phyloP scores from a whole-genome alignment of 805 yeast species.

The Wickerhamomyces tratensis region DNA sequence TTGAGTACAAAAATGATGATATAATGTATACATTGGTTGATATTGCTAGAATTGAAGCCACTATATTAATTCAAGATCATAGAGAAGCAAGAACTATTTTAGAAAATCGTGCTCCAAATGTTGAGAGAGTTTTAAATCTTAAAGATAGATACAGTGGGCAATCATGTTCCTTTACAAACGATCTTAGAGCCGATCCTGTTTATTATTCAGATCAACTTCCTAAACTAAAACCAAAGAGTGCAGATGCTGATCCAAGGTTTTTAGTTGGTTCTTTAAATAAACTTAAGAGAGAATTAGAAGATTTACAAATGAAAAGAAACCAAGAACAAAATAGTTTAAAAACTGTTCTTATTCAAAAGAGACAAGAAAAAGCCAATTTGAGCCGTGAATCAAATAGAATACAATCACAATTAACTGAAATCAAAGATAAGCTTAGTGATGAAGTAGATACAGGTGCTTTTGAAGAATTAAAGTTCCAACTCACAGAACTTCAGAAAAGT shows the following conservation, averaged over 20 bases:
- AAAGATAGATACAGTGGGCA: conserved; percentile 34
- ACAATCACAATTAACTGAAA: conserved; percentile 19
- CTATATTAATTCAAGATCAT: conserved; percentile 42
- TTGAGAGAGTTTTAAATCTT: conserved; percentile 31
- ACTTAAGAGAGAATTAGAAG: not conserved
- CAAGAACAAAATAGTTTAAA: too few species aligned
- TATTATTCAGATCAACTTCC: conserved; percentile 19
- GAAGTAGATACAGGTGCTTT: conserved; percentile 25
- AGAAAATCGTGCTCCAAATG: conserved; percentile 26
- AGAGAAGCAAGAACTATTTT: conserved; percentile 39
- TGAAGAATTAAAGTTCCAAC: not conserved
- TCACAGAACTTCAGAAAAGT: not conserved
- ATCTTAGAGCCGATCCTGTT: conserved; percentile 43
- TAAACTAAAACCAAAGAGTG: conserved; percentile 6
- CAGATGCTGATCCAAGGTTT: not conserved
- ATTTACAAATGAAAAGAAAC: too few species aligned
- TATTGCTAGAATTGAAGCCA: conserved; percentile 44
- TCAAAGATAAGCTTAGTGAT: conserved; percentile 32
- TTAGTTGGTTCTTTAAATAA: not conserved
- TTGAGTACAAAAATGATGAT: conserved; percentile 45
- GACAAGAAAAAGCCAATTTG: conserved; percentile 10
- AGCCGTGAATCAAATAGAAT: conserved; percentile 8
- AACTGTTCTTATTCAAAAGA: too few species aligned
- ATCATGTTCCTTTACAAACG: conserved; percentile 26
- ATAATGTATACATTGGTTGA: conserved; percentile 60